Base-by-base conservation (phyloP, 257 asterid genomes). In the Thymus quinquecostatus region DNA sequence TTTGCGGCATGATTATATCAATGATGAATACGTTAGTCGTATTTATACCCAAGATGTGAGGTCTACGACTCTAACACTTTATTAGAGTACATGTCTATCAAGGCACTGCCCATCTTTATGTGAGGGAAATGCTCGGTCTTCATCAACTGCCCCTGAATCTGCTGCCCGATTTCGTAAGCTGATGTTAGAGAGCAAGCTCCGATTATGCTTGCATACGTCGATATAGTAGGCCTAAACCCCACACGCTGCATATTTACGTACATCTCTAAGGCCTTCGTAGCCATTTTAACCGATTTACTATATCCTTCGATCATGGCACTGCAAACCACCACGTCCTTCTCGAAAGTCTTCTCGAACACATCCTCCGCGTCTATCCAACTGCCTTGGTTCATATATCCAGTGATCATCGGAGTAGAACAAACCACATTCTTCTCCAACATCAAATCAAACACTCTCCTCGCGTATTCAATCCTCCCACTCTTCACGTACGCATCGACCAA, bases 261-360 rank as follows among this genome's bases (percentile, higher is more conserved):
- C 48, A 86, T 68, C 61, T 83, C 86, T 36, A 92, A 74, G 1
- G 94, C 93, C 81, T 82, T 87, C 78, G 90, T 86, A 33, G 92
- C 89, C 30, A 77, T 87, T 75, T 83, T 86, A 68, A 88, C 80
- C 6, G 86, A 84, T 79, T 82, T 86, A 38, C 98, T 92, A 55
- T 88, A 92, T 14, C 96, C 98, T 85, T 92, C 98, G n/a, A 92
- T 92, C 98, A 92, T 90, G n/a, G 97, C 89, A 73, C 90, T 92
- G 83, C 83, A 90, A 78, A 86, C 93, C 78, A 92, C 97, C 38
- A 81, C 87, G 50, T 92, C 97, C 85, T 90, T 92, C 74, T 77
- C 86, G 55, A 27, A 6, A 0, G 95, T 90, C 71, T 71, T 87
- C 8, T 63, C 61, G 58, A 92, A 90, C 73, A 92, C 89, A 10